phyloP scores from a whole-genome alignment of 768 basidiomycete species.

The Rhizopogon roseolus region DNA sequence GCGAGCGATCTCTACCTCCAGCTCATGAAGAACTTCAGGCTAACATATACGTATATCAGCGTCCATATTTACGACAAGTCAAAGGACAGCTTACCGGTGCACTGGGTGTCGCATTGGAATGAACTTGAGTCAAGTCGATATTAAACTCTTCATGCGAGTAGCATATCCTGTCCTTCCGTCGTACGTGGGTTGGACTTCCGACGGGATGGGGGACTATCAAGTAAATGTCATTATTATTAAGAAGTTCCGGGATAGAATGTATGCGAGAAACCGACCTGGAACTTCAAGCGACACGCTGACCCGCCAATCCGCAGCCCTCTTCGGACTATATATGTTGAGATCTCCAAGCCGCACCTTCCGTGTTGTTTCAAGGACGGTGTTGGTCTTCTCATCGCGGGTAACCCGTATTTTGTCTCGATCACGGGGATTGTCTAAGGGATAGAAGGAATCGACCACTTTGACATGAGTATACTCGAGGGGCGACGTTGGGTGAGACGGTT shows the following conservation, averaged over 20 bases:
- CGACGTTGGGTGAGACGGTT: constrained; percentile 47
- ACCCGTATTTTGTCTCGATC: constrained; percentile 69
- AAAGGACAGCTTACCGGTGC: constrained; percentile 40
- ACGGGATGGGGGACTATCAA: constrained; percentile 59
- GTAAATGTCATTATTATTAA: neutral
- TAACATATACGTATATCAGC: constrained; percentile 13
- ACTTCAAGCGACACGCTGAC: constrained; percentile 91
- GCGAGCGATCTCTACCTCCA: constrained; percentile 85
- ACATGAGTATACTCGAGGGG: constrained; percentile 75
- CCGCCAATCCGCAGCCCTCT: constrained; percentile 83
- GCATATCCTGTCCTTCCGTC: constrained; percentile 86
- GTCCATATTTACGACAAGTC: neutral
- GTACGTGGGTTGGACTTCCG: constrained; percentile 53
- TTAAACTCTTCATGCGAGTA: constrained; percentile 92
- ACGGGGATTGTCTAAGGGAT: constrained; percentile 35
- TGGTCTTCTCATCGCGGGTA: constrained; percentile 74
- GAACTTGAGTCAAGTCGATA: constrained; percentile 93
- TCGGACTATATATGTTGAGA: constrained; percentile 84
- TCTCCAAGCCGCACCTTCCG: constrained; percentile 82
- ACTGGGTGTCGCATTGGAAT: constrained; percentile 42
- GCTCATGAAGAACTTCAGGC: constrained; percentile 72
- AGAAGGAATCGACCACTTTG: constrained; percentile 78
- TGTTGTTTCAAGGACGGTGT: constrained; percentile 58
- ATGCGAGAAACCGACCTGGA: constrained; percentile 51
- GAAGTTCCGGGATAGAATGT: neutral